Base-by-base conservation (phyloP, 768 basidiomycete genomes). In the Pulveroboletus sp. region DNA sequence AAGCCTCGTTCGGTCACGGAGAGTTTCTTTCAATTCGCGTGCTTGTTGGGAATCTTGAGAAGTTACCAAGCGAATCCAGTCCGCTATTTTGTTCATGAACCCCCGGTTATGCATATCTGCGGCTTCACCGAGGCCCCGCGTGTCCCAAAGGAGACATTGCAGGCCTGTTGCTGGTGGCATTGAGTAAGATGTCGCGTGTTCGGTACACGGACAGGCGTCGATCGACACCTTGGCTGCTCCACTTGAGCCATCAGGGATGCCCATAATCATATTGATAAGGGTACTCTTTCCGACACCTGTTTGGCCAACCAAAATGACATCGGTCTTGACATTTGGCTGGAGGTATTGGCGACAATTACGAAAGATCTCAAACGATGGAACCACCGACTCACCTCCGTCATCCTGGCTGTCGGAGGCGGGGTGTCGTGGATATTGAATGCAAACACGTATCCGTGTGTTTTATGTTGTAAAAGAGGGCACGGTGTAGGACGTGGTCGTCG, bases 211-310 rank as follows among this genome's bases (percentile, higher is more conserved):
- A 33, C 5, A 39, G 21, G 54, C 46, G 39, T 54, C 49, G 33
- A 50, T 51, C 18, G 63, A 57, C 39, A 63, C 63, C 15, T n/a
- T 9, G 40, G 62, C 62, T 11, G 51, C 46, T 6, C 3, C 15
- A 6, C 8, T 0, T 32, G 46, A 9, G 0, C 21, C n/a, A 17
- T 65, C 63, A 33, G 1, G n/a, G 17, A 36, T 8, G 9, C 45
- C 47, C 31, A 38, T 54, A 51, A 64, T 40, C 63, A 64, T 65
- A 26, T 64, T 64, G 45, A 60, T 50, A 21, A 64, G 42, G 1
- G 64, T 36, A 41, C 63, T 64, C 40, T 64, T 64, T 5, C 62
- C 62, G 33, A 60, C 53, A 2, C 62, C 62, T 33, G 62, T 64
- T 39, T 57, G 57, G 24, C 62, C 62, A 28, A 54, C 63, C 15